phyloP scores from a whole-genome alignment of 1,284 basidiomycete genomes.

The Hypsizygus ulmarius region DNA sequence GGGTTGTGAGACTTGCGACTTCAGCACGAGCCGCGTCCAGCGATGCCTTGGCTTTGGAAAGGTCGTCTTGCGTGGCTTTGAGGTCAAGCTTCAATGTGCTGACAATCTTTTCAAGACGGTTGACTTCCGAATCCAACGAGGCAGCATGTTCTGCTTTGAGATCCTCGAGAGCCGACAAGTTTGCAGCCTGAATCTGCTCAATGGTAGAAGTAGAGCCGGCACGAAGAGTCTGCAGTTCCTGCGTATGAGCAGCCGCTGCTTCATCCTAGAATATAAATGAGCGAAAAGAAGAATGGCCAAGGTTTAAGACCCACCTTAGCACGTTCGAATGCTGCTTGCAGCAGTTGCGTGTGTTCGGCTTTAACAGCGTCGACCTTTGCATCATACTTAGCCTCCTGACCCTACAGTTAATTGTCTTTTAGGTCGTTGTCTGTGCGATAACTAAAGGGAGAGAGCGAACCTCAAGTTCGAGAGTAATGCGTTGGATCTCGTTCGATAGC shows the following conservation, averaged over 20 bases:
- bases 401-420: conserved; percentile 36
- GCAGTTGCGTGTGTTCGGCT: conserved; percentile 59
- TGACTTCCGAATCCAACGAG: conserved; percentile 53
- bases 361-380: conserved; percentile 65
- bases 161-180: conserved; percentile 56
- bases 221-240: conserved; percentile 69
- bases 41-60: conserved; percentile 66
- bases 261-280: conserved; percentile 46
- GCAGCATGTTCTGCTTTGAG: conserved; percentile 63
- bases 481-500: conserved; percentile 56
- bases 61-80: conserved; percentile 79
- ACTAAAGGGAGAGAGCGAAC: conserved; percentile 34
- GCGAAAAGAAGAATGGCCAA: not conserved
- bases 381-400: conserved; percentile 66
- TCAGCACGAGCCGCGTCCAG: conserved; percentile 52
- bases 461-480: conserved; percentile 60
- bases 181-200: conserved; percentile 62
- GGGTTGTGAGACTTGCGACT: conserved; percentile 51
- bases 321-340: conserved; percentile 69
- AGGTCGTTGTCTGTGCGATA: conserved; percentile 5
- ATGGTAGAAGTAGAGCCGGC: conserved; percentile 62
- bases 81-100: conserved; percentile 62
- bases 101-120: conserved; percentile 63
- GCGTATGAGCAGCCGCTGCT: conserved; percentile 62
- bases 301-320: conserved; percentile 57